Conservation (phyloP, 192 early-diverging fungal genomes). For the Backusella australiensis region DNA sequence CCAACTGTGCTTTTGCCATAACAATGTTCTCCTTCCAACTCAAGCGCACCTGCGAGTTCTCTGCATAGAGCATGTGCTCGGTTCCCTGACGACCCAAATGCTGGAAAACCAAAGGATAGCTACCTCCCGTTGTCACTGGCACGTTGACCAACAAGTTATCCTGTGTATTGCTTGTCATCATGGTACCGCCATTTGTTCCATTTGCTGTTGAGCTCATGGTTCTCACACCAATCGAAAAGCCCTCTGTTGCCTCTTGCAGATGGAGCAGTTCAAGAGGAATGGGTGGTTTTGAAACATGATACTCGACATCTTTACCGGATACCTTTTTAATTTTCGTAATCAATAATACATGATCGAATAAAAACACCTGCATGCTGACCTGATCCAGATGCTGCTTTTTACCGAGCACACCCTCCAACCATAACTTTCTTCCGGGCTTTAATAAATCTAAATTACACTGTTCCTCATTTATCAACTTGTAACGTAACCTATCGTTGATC, state of each 20-base stretch:
- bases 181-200: not conserved
- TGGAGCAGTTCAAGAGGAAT: conserved; percentile 79
- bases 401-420: conserved; percentile 77
- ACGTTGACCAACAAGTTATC: not conserved
- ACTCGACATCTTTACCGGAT: conserved; percentile 53
- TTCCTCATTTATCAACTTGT: conserved; percentile 11
- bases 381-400: conserved; percentile 43
- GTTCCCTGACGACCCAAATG: conserved; percentile 75
- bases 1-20: conserved; percentile 45
- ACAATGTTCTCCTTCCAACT: conserved; percentile 84
- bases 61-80: conserved; percentile 66
- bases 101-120: conserved; percentile 63
- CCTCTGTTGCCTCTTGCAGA: conserved; percentile 33
- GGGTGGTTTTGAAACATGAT: conserved; percentile 64
- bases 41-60: conserved; percentile 65
- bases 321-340: conserved; percentile 62
- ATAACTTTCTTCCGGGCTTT: conserved; percentile 64
- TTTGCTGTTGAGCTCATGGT: conserved; percentile 10
- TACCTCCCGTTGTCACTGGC: conserved; percentile 40
- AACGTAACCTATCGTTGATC: conserved; percentile 25
- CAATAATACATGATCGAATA: conserved; percentile 87
- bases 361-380: conserved; percentile 70
- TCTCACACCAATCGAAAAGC: conserved; percentile 16
- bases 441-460: conserved; percentile 68
- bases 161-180: not conserved